A percentile compares a stretch with the other conserved stretches of the same genome.
Evolutionary conservation across 495 filamentous ascomycete species (phyloP).

Genomic region (Niebla homalea): DNA sequence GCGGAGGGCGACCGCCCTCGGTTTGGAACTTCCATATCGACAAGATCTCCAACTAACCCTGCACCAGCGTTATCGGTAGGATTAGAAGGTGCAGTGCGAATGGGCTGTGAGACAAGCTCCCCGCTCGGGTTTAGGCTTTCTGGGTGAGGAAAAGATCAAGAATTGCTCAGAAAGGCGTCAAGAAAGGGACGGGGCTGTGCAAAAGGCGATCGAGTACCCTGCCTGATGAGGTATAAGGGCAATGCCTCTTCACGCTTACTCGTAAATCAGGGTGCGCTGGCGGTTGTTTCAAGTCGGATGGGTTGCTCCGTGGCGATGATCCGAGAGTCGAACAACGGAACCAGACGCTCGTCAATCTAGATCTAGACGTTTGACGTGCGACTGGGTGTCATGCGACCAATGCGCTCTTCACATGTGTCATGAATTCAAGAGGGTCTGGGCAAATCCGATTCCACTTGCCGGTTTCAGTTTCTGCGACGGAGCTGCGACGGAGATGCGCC

Average conservation of each 20-base stretch:
- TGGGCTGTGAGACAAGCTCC: constrained; percentile 11
- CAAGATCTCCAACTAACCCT: background rate
- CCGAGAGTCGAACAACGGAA: too few species aligned
- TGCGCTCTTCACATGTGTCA: too few species aligned
- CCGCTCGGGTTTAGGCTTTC: constrained; percentile 6
- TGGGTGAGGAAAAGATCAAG: background rate
- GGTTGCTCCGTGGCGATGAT: background rate
- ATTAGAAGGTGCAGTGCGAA: constrained; percentile 4
- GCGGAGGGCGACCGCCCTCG: constrained; percentile 17
- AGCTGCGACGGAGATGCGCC: too few species aligned
- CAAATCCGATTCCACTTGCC: too few species aligned
- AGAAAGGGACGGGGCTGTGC: constrained; percentile 9
- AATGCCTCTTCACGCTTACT: constrained; percentile 12
- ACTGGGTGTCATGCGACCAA: too few species aligned
- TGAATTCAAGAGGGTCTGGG: too few species aligned
- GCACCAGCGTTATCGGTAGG: constrained; percentile 4
- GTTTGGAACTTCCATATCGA: constrained; percentile 12
- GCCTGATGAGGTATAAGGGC: constrained; percentile 3
- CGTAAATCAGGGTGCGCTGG: constrained; percentile 3
- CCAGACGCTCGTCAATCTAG: background rate
- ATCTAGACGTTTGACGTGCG: background rate
- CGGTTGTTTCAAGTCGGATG: constrained; percentile 13
- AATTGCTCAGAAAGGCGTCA: background rate
- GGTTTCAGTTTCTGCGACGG: too few species aligned
- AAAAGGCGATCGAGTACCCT: background rate